phyloP scores from a whole-genome alignment of 331 rosid species.

The Malus hybrid region DNA sequence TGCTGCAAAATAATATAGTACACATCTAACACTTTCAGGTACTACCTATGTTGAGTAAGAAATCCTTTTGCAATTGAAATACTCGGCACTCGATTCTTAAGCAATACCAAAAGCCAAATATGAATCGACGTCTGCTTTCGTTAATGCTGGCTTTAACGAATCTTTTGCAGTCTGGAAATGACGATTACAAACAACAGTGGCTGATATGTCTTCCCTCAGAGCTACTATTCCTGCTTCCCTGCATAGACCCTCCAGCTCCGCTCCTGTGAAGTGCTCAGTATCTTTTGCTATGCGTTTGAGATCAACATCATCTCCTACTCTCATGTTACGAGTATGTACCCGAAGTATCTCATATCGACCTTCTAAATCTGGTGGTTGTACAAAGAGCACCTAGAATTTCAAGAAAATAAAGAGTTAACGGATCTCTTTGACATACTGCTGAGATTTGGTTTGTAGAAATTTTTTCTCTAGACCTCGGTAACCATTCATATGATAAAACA shows the following conservation, averaged over 20 bases:
- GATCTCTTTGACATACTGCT: not conserved
- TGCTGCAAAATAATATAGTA: too few relatives aligned
- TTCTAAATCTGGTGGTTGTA: constrained; percentile 87
- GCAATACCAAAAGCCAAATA: constrained; percentile 21
- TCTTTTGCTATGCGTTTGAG: constrained; percentile 60
- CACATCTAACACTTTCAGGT: constrained; percentile 20
- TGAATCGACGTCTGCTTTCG: constrained; percentile 38
- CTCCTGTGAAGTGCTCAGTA: constrained; percentile 84
- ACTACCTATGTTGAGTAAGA: constrained; percentile 11
- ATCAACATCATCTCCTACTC: constrained; percentile 47
- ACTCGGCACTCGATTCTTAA: constrained; percentile 16
- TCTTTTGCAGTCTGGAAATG: constrained; percentile 65
- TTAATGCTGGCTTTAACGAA: constrained; percentile 62
- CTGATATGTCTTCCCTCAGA: constrained; percentile 67
- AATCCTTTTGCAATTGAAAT: not conserved
- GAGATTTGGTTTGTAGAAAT: not conserved
- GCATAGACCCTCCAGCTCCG: constrained; percentile 82
- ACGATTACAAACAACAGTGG: constrained; percentile 42
- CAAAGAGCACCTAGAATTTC: constrained; percentile 65
- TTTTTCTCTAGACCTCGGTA: not conserved
- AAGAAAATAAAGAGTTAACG: not conserved
- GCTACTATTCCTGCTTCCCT: constrained; percentile 85
- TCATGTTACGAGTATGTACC: constrained; percentile 72
- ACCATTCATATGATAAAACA: not conserved
- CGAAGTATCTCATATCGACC: constrained; percentile 69